A percentile compares a stretch with the other conserved stretches of the same genome.
Conservation (phyloP, 2,329 filamentous ascomycete species). For the Alternaria gaisen region DNA sequence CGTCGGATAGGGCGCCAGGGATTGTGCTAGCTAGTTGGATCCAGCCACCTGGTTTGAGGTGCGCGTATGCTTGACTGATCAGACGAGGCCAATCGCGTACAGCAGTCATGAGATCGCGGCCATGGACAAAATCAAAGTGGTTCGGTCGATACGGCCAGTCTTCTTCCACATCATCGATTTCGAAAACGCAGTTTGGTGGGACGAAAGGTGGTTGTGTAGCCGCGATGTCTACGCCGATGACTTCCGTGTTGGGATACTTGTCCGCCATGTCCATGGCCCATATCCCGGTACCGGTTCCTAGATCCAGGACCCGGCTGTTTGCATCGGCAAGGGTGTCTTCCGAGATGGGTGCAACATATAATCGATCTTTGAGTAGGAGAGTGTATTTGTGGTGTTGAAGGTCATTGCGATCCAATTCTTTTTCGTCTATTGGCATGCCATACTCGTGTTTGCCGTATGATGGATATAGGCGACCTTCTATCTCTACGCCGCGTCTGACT, state of each 20-base stretch:
- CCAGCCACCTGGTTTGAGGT: slow-evolving; percentile 30
- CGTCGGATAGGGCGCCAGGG: slow-evolving; percentile 27
- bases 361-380: slow-evolving; percentile 26
- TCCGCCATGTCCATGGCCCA: slow-evolving; percentile 39
- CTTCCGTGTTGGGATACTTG: slow-evolving; percentile 24
- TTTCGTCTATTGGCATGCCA: slow-evolving; percentile 40
- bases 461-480: slow-evolving; percentile 31
- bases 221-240: slow-evolving; percentile 47
- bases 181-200: slow-evolving; percentile 50
- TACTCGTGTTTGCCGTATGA: slow-evolving; percentile 34
- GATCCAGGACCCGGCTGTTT: slow-evolving; percentile 27
- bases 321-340: slow-evolving; percentile 15
- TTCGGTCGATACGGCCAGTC: slow-evolving; percentile 47
- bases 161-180: slow-evolving; percentile 52
- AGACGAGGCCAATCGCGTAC: slow-evolving; percentile 43
- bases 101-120: slow-evolving; percentile 42
- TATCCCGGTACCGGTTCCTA: slow-evolving; percentile 34
- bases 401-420: slow-evolving; percentile 35
- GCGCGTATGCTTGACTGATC: slow-evolving; percentile 40
- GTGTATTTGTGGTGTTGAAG: slow-evolving; percentile 37
- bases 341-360: slow-evolving; percentile 27
- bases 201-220: slow-evolving; percentile 51
- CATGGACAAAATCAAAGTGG: slow-evolving; percentile 45
- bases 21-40: slow-evolving; percentile 41
- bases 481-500: slow-evolving; percentile 31